A percentile compares a stretch with the other conserved stretches of the same genome.
Evolutionary conservation across 345 rosid species (phyloP).

Genomic region (Carallia pectinifolia): DNA sequence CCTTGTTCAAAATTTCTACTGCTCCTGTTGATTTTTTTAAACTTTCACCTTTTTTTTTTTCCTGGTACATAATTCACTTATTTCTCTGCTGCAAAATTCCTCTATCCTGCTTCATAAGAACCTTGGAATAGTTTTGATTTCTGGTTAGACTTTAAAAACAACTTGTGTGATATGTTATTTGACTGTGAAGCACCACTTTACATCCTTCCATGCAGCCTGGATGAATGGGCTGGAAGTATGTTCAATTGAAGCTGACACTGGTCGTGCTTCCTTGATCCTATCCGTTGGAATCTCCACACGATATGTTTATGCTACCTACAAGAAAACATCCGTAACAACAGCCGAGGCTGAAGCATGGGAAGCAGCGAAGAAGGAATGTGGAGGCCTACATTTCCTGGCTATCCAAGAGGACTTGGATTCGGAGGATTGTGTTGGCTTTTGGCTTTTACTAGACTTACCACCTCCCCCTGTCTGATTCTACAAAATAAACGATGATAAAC

Average conservation of each 20-base stretch:
- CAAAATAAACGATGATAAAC: constrained; percentile 82
- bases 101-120: neutral
- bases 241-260: constrained; percentile 46
- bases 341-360: constrained; percentile 97
- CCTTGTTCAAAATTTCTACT: too few relatives aligned
- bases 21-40: too few relatives aligned
- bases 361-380: constrained; percentile 76
- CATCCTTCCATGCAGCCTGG: constrained; percentile 54
- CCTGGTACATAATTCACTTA: too few relatives aligned
- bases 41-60: too few relatives aligned
- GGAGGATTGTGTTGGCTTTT: constrained; percentile 87
- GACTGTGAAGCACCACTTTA: neutral
- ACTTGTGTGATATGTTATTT: too few relatives aligned
- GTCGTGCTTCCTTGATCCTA: constrained; percentile 60
- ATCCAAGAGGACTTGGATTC: constrained; percentile 86
- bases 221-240: constrained; percentile 91
- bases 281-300: constrained; percentile 77
- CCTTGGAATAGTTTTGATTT: neutral
- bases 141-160: too few relatives aligned
- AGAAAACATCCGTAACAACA: constrained; percentile 58
- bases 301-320: constrained; percentile 70
- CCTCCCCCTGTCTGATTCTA: constrained; percentile 74
- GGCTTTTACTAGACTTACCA: constrained; percentile 85
- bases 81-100: neutral
- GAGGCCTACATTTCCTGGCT: constrained; percentile 91